Evolutionary conservation across 192 early-diverging fungal species (phyloP), one percentile per base, ranked within the genome.

Genomic region (Coemansia sp.): DNA sequence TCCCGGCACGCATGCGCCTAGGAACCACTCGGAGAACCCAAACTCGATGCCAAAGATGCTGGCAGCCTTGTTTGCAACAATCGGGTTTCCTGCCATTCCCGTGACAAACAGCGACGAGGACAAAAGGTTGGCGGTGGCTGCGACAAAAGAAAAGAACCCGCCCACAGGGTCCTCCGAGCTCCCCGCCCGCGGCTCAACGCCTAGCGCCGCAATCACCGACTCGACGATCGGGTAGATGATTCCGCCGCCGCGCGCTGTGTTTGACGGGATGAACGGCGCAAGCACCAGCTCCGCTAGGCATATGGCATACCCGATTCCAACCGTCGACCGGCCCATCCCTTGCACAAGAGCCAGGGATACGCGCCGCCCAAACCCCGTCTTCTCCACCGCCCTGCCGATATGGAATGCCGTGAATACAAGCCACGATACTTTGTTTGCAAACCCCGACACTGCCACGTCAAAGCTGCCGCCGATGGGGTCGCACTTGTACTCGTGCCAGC

Each of bases 241-340:
- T 9, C 91, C 88, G 15, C 92, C 92, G 34, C 92, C 92, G 39
- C 92, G 86, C 15, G 92, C 92, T 0, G 88, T 88, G 72, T 90
- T 88, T 41, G 83, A 85, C 11, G 91, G 90, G 41, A 92, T 85
- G 77, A 93, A 91, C 12, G 89, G 88, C 6, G 85, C 88, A 55
- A 92, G 58, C 15, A 84, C 34, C 49, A 90, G 58, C 72, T 92
- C 89, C 57, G 85, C 70, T 44, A 75, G 24, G 61, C 78, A 78
- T 55, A 81, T 41, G 10, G 88, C 86, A 60, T 88, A 90, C 39
- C 77, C 88, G 6, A 90, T 72, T 8, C 89, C 88, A 9, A 87
- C 26, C 0, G 84, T 67, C 20, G 79, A 83, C 26, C 59, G 72
- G 8, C 88, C 87, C 75, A 91, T 85, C 23, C 65, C 53, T 6